Base-by-base conservation (phyloP, 2,329 filamentous ascomycete species). In the Pseudogymnoascus sp. region DNA sequence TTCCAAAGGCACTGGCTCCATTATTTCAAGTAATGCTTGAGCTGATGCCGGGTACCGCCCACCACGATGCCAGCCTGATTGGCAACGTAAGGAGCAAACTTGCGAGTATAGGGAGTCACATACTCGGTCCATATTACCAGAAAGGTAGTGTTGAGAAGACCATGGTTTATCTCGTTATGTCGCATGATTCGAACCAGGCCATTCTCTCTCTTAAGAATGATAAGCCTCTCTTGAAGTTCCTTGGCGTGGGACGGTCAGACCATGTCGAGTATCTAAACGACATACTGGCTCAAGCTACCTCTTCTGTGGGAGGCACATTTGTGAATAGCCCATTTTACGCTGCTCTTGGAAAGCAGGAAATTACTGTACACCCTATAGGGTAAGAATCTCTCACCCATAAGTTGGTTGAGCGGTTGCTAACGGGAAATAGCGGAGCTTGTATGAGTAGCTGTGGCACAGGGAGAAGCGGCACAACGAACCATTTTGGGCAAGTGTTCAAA, bases 291-390 rank as follows among this genome's bases (percentile, higher is more conserved):
- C 77, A 78, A 67, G 82, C 83, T 1, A 86, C 84, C 0, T 74
- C 78, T 65, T 79, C 78, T 2, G 80, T 86, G 4, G 84, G 85
- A 2, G 86, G 85, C 2, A 85, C 80, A 0, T 79, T 85, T 36
- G 78, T 87, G 5, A 76, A 82, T 60, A 84, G 80, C 63, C 85
- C 84, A 1, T 84, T 83, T 64, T 82, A 80, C 65, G 76, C 80
- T n/a, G 72, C 81, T 12, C 74, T 86, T 68, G 79, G 79, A 9
- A 74, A 82, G 61, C 80, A 85, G 64, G 76, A 84, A 69, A 79
- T 88, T 22, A 88, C 85, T 0, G 86, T 88, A 11, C 86, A 89
- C 72, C 84, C 85, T 5, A 83, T 89, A 58, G 85, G 83, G 76
- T 81, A 75, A 70, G 77, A 71, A 62, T 61, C 4, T 60, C 5